Conservation (phyloP, 2,329 filamentous ascomycete species). For the Aspergillus thermomutatus region DNA sequence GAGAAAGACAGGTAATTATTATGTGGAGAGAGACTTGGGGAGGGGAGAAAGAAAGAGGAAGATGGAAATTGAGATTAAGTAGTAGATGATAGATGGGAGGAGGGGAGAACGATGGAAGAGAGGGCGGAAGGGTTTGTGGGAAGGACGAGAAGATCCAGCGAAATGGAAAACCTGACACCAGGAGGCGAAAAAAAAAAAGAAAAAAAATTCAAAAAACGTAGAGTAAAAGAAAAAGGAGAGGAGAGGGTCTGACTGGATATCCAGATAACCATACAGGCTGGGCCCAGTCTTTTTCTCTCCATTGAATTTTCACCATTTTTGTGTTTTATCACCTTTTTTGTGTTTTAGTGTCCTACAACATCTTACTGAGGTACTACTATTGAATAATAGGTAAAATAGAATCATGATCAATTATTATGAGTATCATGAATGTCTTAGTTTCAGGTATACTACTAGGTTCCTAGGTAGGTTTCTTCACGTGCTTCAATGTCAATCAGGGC, state of each 20-base stretch:
- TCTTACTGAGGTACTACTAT: too few relatives aligned
- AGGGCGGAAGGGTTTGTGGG: slow-evolving; percentile 9
- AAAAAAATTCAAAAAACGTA: slow-evolving; percentile 6
- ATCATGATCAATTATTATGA: neutral
- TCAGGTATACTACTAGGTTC: neutral
- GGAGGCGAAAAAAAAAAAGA: slow-evolving; percentile 24
- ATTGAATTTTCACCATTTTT: neutral
- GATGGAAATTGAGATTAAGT: slow-evolving; percentile 15
- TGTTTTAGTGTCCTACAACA: too few relatives aligned
- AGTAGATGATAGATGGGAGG: slow-evolving; percentile 11
- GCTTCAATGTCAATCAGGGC: neutral
- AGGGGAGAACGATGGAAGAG: slow-evolving; percentile 9
- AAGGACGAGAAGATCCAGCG: slow-evolving; percentile 13
- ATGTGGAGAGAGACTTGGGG: neutral
- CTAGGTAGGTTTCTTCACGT: neutral
- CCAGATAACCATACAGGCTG: neutral
- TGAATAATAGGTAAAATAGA: too few relatives aligned
- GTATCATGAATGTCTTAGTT: neutral
- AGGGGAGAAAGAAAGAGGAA: slow-evolving; percentile 11
- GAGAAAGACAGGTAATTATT: slow-evolving; percentile 1
- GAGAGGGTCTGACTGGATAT: slow-evolving; percentile 1
- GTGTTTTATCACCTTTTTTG: too few relatives aligned
- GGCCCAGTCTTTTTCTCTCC: neutral
- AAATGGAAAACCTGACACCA: slow-evolving; percentile 16
- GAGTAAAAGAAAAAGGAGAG: slow-evolving; percentile 3